Base-by-base conservation (phyloP, 306 rosid species). In the Vigna unguiculata region DNA sequence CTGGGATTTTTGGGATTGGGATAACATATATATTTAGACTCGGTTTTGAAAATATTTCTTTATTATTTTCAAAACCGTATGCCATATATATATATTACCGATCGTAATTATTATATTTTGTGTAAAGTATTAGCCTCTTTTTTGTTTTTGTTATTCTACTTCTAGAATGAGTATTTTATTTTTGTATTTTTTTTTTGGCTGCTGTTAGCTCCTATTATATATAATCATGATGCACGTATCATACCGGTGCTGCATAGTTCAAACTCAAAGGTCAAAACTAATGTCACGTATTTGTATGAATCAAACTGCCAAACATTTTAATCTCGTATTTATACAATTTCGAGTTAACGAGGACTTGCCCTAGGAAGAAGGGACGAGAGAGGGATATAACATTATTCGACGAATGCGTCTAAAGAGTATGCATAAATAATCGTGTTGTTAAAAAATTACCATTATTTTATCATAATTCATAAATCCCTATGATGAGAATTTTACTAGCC, bases 41-140 rank as follows among this genome's bases (percentile, higher is more conserved):
- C 28, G 82, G 90, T 78, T 86, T 87, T 86, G 69, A 81, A 83
- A 88, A 88, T 67, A 59, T 51, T 64, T 24, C 69, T 72, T 75
- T 11, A 20, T 68, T 78, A 72, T 77, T 81, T 40, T 80, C 79
- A 82, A 82, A 82, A 58, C 86, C 88, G 41, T 72, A 70, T 46
- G 21, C 55, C 54, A 48, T 38, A 65, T 49, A 40, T 16, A 17
- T 81, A 60, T 59, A 59, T 74, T 52, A 25, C 32, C 30, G 46
- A 63, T 51, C 51, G 19, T 54, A 60, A 60, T 54, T 49, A 54
- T 60, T 55, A 54, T 65, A 30, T 74, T 28, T 65, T 74, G 25
- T 86, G 86, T 84, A 61, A 71, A 81, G 66, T 74, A 71, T 21
- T 82, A 49, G 77, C 9, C 2, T 32, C n/a, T n/a, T n/a, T 45